phyloP scores from a whole-genome alignment of 768 basidiomycete species.

The Lentinula guzmanii region DNA sequence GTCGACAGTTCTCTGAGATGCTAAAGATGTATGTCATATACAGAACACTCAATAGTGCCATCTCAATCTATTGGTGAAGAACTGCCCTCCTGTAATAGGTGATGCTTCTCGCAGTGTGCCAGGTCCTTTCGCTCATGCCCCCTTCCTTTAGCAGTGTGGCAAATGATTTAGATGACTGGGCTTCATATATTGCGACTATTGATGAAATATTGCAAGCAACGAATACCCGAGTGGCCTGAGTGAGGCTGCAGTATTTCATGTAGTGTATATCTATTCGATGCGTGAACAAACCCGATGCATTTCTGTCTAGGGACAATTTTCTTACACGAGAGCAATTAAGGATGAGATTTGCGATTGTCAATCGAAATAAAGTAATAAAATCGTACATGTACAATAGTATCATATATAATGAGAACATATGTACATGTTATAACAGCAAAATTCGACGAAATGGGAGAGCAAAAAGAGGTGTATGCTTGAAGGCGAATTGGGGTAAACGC shows the following conservation, averaged over 20 bases:
- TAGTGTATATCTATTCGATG: no score
- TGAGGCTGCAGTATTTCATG: no score
- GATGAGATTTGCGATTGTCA: not conserved
- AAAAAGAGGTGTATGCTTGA: not conserved
- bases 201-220: not conserved
- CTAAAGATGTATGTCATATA: no score
- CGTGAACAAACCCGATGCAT: no score
- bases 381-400: not conserved
- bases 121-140: not conserved
- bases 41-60: not conserved
- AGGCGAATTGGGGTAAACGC: no score
- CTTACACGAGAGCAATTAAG: no score
- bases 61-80: not conserved
- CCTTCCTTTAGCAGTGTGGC: not conserved
- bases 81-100: no score
- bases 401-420: not conserved
- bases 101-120: no score
- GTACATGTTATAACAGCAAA: not conserved
- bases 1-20: no score
- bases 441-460: not conserved
- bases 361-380: not conserved
- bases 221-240: not conserved
- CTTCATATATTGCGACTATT: conserved; percentile 1
- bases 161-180: conserved; percentile 1
- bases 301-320: no score